Percentiles rank a stretch among this genome's conserved stretches.
Evolutionary conservation across 306 rosid genomes (phyloP).

Genomic region (Cucurbita maxima): DNA sequence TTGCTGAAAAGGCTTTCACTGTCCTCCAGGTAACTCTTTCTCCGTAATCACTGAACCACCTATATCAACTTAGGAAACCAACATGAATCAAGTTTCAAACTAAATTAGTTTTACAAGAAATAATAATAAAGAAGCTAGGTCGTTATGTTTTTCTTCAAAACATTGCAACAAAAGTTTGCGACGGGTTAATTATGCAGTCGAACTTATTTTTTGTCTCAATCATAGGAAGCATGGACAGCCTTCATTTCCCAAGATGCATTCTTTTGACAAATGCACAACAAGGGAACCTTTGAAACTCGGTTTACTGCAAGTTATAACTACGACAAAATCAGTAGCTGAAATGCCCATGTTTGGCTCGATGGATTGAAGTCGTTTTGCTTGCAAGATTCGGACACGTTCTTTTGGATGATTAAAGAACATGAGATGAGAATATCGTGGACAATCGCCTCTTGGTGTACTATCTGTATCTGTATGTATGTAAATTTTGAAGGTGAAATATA

Average conservation of each 20-base stretch:
- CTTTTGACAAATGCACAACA: constrained; percentile 13
- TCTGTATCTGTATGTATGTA: neutral
- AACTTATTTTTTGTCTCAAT: neutral
- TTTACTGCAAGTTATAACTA: neutral
- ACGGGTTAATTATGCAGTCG: neutral
- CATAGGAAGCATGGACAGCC: constrained; percentile 79
- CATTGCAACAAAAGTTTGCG: neutral
- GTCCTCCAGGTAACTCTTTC: constrained; percentile 50
- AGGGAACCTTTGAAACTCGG: constrained; percentile 4
- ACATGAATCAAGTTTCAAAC: neutral
- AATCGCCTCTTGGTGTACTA: neutral
- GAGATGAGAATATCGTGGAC: neutral
- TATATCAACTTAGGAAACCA: neutral
- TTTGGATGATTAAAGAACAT: neutral
- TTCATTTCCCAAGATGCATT: constrained; percentile 59
- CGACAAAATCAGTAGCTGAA: neutral
- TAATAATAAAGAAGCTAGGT: neutral
- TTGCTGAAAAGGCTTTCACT: constrained; percentile 58
- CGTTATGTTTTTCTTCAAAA: neutral
- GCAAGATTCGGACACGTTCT: neutral
- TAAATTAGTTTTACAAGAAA: neutral
- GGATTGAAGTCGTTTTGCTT: neutral
- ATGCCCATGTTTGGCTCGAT: neutral
- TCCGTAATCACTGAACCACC: neutral
- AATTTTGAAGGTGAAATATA: constrained; percentile 4